phyloP scores from a whole-genome alignment of 2,329 filamentous ascomycete genomes.

The Madurella mycetomatis region DNA sequence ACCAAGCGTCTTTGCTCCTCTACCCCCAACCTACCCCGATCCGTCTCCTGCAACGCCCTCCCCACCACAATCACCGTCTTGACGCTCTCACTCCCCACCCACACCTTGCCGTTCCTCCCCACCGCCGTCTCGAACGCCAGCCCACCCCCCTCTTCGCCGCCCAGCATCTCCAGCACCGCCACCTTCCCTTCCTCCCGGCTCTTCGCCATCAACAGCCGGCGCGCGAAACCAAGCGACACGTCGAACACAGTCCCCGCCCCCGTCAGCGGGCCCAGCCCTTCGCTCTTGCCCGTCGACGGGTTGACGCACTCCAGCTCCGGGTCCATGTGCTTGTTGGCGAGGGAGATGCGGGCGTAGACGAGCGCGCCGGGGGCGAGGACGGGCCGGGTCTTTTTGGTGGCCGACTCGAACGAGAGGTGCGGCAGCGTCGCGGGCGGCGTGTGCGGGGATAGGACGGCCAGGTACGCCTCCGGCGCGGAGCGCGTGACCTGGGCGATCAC shows the following conservation, averaged over 20 bases:
- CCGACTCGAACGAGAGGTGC: conserved; percentile 87
- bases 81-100: conserved; percentile 76
- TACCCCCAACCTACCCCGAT: conserved; percentile 59
- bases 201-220: conserved; percentile 66
- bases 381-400: conserved; percentile 86
- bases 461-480: conserved; percentile 71
- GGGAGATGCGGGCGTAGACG: conserved; percentile 81
- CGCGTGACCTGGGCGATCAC: conserved; percentile 83
- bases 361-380: conserved; percentile 69
- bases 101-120: conserved; percentile 86
- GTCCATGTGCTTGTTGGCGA: conserved; percentile 78
- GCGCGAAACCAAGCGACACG: conserved; percentile 76
- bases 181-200: conserved; percentile 60
- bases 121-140: conserved; percentile 90
- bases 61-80: conserved; percentile 75
- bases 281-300: conserved; percentile 77
- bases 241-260: conserved; percentile 78
- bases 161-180: conserved; percentile 74
- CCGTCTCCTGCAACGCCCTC: conserved; percentile 70
- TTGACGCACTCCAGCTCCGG: conserved; percentile 88
- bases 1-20: conserved; percentile 69
- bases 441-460: conserved; percentile 68
- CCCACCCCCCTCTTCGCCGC: conserved; percentile 54
- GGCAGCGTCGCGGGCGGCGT: conserved; percentile 65
- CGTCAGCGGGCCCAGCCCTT: conserved; percentile 77